Evolutionary conservation across 2,329 filamentous ascomycete species (phyloP).

Genomic region (Diaporthe eres): DNA sequence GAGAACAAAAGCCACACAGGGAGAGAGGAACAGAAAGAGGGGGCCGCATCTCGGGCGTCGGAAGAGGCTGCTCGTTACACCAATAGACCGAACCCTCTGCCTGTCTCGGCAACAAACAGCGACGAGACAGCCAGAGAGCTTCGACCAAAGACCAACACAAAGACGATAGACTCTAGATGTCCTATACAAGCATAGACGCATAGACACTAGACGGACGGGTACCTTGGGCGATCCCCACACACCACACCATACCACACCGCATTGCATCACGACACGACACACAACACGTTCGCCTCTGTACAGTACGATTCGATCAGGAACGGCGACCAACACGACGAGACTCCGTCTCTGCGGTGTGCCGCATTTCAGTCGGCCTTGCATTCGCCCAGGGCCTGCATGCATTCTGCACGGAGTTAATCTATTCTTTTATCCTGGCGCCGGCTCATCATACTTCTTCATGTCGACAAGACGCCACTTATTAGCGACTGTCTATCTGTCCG

Average conservation of each 20-base stretch:
- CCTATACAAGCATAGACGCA: constrained; percentile 25
- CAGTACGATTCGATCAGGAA: background rate
- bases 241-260: background rate
- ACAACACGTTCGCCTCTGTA: background rate
- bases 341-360: constrained; percentile 7
- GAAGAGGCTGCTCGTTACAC: constrained; percentile 13
- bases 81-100: constrained; percentile 1
- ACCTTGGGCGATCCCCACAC: background rate
- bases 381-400: background rate
- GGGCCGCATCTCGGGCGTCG: constrained; percentile 6
- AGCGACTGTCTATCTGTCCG: background rate
- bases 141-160: background rate
- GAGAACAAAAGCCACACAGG: background rate
- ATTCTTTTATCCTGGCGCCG: background rate
- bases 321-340: background rate
- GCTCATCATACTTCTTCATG: background rate
- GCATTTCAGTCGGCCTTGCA: background rate
- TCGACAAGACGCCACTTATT: background rate
- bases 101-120: too few species aligned
- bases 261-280: background rate
- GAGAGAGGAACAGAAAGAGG: background rate
- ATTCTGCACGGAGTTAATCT: constrained; percentile 27
- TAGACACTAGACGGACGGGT: constrained; percentile 19
- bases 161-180: constrained; percentile 29
- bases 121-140: too few species aligned